Evolutionary conservation across 768 basidiomycete species (phyloP), one percentile per base, ranked within the genome.

Genomic region (Punctularia strigosozonata): DNA sequence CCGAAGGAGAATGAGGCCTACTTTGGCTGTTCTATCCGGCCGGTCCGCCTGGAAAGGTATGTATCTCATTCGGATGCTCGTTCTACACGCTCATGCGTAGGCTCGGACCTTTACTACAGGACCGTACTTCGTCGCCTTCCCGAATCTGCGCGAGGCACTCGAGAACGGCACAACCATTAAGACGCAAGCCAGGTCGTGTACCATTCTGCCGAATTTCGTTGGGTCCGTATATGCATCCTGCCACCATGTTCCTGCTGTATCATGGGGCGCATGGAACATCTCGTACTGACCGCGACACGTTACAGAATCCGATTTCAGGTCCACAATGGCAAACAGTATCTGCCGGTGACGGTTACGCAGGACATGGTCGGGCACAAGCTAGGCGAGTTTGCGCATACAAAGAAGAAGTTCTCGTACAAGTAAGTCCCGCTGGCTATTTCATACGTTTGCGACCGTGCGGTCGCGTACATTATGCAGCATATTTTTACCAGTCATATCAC

Each of bases 361-460:
- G 94, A 97, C 58, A 98, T 98, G 94, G 89, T 99, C 2, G 94
- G 94, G 0, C 92, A 99, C 58, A 99, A 99, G 58, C 61, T 98
- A 38, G 94, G 94, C 38, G 91, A 97, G 66, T 97, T 98, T 58
- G 65, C 89, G 28, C 75, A 80, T 48, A 97, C 92, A 25, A 80
- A 82, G 64, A 91, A 89, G 59, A 74, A 73, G 39, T 92, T 91
- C 58, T 73, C 66, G 23, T 90, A 79, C 65, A 84, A 76, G 90
- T 90, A 55, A 55, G 86, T 77, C n/a, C n/a, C n/a, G n/a, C n/a
- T n/a, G n/a, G n/a, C n/a, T n/a, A n/a, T n/a, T n/a, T n/a, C n/a
- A n/a, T n/a, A n/a, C n/a, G n/a, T n/a, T n/a, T n/a, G n/a, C n/a
- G n/a, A n/a, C n/a, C n/a, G n/a, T n/a, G n/a, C n/a, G n/a, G n/a